Base-by-base conservation (phyloP, 2,329 filamentous ascomycete genomes). In the Aspergillus awamori region DNA sequence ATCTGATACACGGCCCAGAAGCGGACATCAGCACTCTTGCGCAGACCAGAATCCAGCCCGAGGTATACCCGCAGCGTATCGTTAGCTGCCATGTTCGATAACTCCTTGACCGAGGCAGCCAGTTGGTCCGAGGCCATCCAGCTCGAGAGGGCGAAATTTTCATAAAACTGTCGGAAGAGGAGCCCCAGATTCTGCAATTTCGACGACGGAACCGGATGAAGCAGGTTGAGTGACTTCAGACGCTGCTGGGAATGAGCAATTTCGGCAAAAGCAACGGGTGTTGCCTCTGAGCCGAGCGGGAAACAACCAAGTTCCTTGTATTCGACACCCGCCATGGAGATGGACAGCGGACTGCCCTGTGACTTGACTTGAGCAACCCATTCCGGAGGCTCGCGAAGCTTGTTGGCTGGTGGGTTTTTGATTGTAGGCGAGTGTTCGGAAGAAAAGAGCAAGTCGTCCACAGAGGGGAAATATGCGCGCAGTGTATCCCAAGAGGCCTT, bases 271-370 rank as follows among this genome's bases (percentile, higher is more conserved):
- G 78, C 75, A 33, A 76, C 68, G 11, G 71, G 61, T 1, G 77
- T 71, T 5, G 76, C 71, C 38, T 81, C 76, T 3, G 80, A 75
- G 2, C 81, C 80, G 1, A 83, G 65, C 22, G 81, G 81, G 58
- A 82, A 82, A 60, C 81, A 82, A 17, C 81, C 81, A 30, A 81
- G 69, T 13, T 70, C 64, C 38, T 73, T 76, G 58, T 76, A 79
- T 11, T 74, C 72, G n/a, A 71, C 61, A 2, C 79, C 79, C 6
- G 66, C 63, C 52, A 71, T 67, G 2, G 79, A 79, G 13, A 74
- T 67, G 1, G 77, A 80, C 24, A 79, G 66, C 8, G 77, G 76
- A 62, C 74, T 75, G 3, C 68, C 71, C 30, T 71, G 67, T 1
- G 74, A 70, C 45, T 69, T 74, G 6, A 72, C 62, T 26, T 73